Evolutionary conservation across 768 basidiomycete genomes (phyloP), one percentile per base, ranked within the genome.

Genomic region (Boletus vinaceobasis): DNA sequence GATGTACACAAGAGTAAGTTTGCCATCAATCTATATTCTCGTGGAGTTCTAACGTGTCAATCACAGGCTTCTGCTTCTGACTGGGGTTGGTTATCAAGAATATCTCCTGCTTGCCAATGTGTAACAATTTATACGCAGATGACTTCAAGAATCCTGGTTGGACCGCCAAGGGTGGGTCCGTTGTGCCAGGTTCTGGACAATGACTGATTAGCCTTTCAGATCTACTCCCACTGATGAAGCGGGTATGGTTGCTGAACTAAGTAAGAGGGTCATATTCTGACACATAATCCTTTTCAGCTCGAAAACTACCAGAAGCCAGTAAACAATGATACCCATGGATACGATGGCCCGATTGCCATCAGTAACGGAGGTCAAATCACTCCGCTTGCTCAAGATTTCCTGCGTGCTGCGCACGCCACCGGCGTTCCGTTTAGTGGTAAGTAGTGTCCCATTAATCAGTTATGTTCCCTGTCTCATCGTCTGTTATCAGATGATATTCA

Each of bases 291-390:
- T 3, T 15, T 50, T 43, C 60, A 84, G 79, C 73, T 87, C 52
- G 86, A 88, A 77, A 86, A 87, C 73, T 87, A 88, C 67, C 86
- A 87, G 76, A 86, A 86, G 71, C 85, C 86, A 1, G 70, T 67
- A 26, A 85, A 85, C 73, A 86, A 82, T 66, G 73, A 83, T 54
- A 82, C 79, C 3, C 85, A 87, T 66, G 86, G 86, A 39, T 86
- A 86, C 58, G 79, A 84, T 53, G 86, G 86, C 5, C 86, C 86
- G n/a, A 85, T 88, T 52, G 84, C 84, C 14, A 86, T 87, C 66
- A 82, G 80, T 59, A 86, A 87, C 57, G 86, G 86, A 60, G 85
- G 86, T 50, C 77, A 81, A 21, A 77, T 86, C 58, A 83, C 77
- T 8, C 75, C 78, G 5, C 75, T 87, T 43, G 86, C 84, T 17